Evolutionary conservation across 2,329 filamentous ascomycete genomes (phyloP).

Genomic region (Paracamarosporium sp.): DNA sequence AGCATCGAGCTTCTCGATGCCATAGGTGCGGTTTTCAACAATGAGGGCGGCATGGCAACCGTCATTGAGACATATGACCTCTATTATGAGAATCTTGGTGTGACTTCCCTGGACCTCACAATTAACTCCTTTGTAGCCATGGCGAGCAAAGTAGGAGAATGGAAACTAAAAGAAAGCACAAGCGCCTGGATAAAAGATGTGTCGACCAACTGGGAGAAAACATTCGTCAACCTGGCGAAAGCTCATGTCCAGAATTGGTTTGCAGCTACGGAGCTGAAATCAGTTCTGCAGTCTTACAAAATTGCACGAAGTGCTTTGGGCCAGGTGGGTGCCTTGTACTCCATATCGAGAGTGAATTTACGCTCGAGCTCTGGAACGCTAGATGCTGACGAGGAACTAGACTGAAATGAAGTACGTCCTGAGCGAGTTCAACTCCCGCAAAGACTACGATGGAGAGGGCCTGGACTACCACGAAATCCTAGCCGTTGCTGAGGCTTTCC

Average conservation of each 20-base stretch:
- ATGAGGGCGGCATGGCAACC: background rate
- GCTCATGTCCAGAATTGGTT: background rate
- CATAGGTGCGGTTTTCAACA: background rate
- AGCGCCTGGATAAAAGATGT: background rate
- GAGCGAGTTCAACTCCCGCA: background rate
- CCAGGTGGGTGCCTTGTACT: background rate
- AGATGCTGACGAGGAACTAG: background rate
- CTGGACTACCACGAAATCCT: background rate
- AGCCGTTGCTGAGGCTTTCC: background rate
- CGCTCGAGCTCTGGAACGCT: background rate
- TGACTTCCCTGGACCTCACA: background rate
- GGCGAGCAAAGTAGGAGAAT: background rate
- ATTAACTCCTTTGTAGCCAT: background rate
- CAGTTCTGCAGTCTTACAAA: background rate
- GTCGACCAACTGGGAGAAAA: background rate
- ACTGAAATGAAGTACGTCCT: background rate
- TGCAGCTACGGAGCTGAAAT: background rate
- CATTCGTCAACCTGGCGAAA: background rate
- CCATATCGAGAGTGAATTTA: background rate
- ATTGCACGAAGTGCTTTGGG: background rate
- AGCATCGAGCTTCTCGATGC: constrained; percentile 1
- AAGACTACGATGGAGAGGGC: background rate
- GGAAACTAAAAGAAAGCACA: constrained; percentile 1
- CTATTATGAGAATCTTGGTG: background rate
- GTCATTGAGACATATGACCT: background rate